These are phyloP conservation scores for Ophiostoma angusticollis DNA, from an alignment of 2,329 filamentous ascomycete species.

Conservation along the genomic window DNA sequence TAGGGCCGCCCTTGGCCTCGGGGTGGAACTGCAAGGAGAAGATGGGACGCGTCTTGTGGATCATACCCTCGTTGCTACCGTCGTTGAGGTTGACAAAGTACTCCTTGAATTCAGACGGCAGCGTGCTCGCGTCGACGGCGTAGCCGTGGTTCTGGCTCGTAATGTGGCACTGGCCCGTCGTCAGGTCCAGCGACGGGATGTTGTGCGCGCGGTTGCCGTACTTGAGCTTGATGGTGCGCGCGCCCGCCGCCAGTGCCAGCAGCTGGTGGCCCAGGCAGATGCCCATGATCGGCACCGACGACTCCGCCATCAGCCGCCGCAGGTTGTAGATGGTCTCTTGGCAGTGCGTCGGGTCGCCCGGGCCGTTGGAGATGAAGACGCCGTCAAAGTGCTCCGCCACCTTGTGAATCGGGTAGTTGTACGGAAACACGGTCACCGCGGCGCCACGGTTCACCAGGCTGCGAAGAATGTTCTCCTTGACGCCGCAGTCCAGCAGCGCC, in stretches of 20 bases:
- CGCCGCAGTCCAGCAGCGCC: slow-evolving; percentile 92
- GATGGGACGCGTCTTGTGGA: slow-evolving; percentile 90
- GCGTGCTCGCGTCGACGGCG: slow-evolving; percentile 73
- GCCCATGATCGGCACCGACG: slow-evolving; percentile 86
- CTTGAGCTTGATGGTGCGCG: slow-evolving; percentile 91
- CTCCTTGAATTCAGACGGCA: slow-evolving; percentile 83
- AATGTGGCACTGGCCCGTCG: slow-evolving; percentile 95
- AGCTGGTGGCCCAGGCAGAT: slow-evolving; percentile 98
- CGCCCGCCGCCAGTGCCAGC: slow-evolving; percentile 77
- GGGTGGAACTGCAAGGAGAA: slow-evolving; percentile 99
- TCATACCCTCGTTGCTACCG: slow-evolving; percentile 92
- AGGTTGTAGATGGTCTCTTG: slow-evolving; percentile 90
- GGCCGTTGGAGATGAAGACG: slow-evolving; percentile 97
- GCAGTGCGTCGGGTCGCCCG: slow-evolving; percentile 95
- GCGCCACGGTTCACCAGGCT: slow-evolving; percentile 85
- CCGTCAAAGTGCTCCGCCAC: slow-evolving; percentile 95
- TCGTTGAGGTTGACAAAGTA: slow-evolving; percentile 99
- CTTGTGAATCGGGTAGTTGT: slow-evolving; percentile 96
- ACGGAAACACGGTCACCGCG: slow-evolving; percentile 88
- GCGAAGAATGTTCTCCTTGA: slow-evolving; percentile 98
- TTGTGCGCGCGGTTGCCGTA: slow-evolving; percentile 99
- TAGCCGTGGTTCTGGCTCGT: slow-evolving; percentile 98
- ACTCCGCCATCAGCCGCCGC: slow-evolving; percentile 77
- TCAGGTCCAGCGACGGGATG: slow-evolving; percentile 88
- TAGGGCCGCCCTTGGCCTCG: slow-evolving; percentile 91